Evolutionary conservation across 257 asterid species (phyloP).

Genomic region (Haberlea rhodopensis): DNA sequence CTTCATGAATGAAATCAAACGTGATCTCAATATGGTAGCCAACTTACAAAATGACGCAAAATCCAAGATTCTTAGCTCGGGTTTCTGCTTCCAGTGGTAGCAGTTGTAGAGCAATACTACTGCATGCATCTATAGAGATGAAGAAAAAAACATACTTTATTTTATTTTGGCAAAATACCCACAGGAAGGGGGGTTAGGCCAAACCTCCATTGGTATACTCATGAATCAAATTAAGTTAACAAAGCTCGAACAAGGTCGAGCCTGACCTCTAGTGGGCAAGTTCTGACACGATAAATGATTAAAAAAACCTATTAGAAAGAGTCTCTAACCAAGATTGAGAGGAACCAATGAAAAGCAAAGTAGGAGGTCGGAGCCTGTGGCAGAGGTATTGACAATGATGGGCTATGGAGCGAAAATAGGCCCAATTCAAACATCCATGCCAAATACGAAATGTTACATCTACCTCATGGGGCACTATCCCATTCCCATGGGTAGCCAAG

Average conservation of each 20-base stretch:
- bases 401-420: not conserved
- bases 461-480: no score
- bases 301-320: not conserved
- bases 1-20: conserved; percentile 45
- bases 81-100: conserved; percentile 58
- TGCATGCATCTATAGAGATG: conserved; percentile 58
- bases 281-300: not conserved
- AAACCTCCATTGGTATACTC: not conserved
- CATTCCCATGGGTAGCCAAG: no score
- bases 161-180: no score
- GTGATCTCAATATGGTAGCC: conserved; percentile 41
- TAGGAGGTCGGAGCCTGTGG: not conserved
- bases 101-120: conserved; percentile 84
- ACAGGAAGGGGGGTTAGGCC: no score
- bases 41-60: conserved; percentile 46
- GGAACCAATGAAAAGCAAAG: not conserved
- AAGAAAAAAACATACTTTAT: not conserved
- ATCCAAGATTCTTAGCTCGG: conserved; percentile 37
- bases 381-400: not conserved
- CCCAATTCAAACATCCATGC: not conserved
- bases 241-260: not conserved
- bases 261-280: not conserved
- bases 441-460: no score
- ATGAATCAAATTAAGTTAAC: not conserved
- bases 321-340: not conserved